These are phyloP conservation scores for Marasmius tenuissimus DNA, from an alignment of 1,284 basidiomycete genomes.

Conservation along the genomic window DNA sequence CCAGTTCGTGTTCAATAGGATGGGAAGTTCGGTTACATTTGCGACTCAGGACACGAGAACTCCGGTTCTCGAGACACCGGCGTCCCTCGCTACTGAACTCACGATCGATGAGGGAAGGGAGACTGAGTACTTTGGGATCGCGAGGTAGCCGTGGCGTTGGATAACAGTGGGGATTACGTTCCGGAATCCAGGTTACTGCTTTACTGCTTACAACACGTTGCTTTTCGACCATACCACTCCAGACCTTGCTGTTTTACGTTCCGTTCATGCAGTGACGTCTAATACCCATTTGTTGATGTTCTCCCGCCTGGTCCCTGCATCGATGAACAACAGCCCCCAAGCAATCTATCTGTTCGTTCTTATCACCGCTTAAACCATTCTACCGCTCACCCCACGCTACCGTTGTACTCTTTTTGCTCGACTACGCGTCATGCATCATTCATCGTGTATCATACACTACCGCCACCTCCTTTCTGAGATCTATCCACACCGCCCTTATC, in stretches of 20 bases:
- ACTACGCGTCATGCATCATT: too few relatives aligned
- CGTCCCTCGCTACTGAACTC: background rate
- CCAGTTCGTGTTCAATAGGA: conserved; percentile 3
- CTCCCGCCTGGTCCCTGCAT: too few relatives aligned
- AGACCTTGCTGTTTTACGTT: background rate
- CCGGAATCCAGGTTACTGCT: background rate
- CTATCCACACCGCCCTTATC: too few relatives aligned
- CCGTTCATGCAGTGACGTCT: background rate
- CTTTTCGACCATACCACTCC: background rate
- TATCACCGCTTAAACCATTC: too few relatives aligned
- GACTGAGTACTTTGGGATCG: background rate
- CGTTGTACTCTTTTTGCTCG: too few relatives aligned
- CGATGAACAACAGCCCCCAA: too few relatives aligned
- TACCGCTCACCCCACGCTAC: background rate
- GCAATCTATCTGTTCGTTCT: too few relatives aligned
- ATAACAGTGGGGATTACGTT: background rate
- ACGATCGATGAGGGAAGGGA: background rate
- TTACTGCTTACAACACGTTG: background rate
- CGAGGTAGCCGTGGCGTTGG: background rate
- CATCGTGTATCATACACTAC: too few relatives aligned
- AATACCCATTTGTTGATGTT: too few relatives aligned
- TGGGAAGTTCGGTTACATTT: conserved; percentile 2
- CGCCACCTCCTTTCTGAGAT: too few relatives aligned
- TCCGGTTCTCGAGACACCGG: background rate
- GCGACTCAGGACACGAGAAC: background rate